Evolutionary conservation across 2,329 filamentous ascomycete genomes (phyloP), one percentile per base, ranked within the genome.

Genomic region (Cadophora luteo-olivacea): DNA sequence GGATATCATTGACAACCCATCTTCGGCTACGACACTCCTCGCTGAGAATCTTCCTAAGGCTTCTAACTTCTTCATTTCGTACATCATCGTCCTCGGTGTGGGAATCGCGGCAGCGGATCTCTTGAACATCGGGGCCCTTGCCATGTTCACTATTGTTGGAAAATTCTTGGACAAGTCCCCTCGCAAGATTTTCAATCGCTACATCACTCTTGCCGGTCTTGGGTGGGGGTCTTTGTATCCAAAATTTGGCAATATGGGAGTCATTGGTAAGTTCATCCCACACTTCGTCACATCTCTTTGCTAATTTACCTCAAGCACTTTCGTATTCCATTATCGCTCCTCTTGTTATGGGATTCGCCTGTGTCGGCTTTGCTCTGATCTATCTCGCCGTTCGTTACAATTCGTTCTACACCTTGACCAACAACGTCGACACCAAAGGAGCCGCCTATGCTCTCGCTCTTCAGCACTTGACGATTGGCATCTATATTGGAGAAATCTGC

Each of bases 61-160:
- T 0, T 94, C 93, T 67, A 98, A 97, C 80, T 97, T 97, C 78
- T 99, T 97, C 80, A 90, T 98, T 32, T 93, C 91, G 0, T 99
- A 97, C 81, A 96, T 98, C 73, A 89, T 98, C 51, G 87, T 99
- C 1, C 95, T 98, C 79, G 96, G 95, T 29, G 80, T 98, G 65
- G 90, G 90, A 4, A 90, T 95, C 70, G 92, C 93, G 2, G 86
- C 92, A 0, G 87, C 89, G 57, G 86, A 91, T 2, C 80, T 98
- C 6, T 82, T 97, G 1, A 93, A 96, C 72, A 85, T 91, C 66
- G 83, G 80, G 16, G 92, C 93, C 19, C 84, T 98, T 58, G 81
- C 93, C 49, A 81, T 96, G 41, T 91, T 91, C 74, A 88, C 89
- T 62, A 77, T 97, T 8, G 83, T 94, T 51, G 92, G 93, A 77